These are phyloP conservation scores for Huntiella omanensis DNA, from an alignment of 2,329 filamentous ascomycete genomes.

Conservation along the genomic window DNA sequence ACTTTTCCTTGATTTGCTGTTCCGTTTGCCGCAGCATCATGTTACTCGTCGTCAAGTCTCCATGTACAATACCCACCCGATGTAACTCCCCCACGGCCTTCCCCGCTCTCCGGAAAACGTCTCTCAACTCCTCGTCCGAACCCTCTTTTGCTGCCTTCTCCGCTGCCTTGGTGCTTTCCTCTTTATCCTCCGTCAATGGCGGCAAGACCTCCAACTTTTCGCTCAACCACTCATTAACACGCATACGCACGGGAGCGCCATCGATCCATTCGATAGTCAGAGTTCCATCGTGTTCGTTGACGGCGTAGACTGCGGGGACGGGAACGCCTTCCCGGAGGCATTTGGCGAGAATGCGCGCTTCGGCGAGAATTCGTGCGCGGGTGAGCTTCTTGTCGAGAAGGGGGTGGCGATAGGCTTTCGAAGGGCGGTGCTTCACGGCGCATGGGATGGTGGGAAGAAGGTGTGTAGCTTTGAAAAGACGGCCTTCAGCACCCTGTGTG, in stretches of 20 bases:
- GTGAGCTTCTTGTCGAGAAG: slow-evolving; percentile 76
- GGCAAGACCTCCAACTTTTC: slow-evolving; percentile 22
- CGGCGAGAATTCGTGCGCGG: slow-evolving; percentile 67
- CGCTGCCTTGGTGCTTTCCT: background rate
- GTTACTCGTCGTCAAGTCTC: slow-evolving; percentile 93
- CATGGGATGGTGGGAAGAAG: slow-evolving; percentile 47
- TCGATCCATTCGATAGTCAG: slow-evolving; percentile 72
- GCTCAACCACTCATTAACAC: slow-evolving; percentile 50
- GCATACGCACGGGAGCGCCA: slow-evolving; percentile 49
- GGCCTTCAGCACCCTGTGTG: slow-evolving; percentile 87
- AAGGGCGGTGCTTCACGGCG: slow-evolving; percentile 78
- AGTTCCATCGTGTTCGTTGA: slow-evolving; percentile 48
- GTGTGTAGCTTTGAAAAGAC: slow-evolving; percentile 75
- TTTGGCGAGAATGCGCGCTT: slow-evolving; percentile 68
- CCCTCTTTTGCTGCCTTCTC: slow-evolving; percentile 18
- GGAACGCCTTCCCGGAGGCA: slow-evolving; percentile 60
- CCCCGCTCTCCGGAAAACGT: slow-evolving; percentile 53
- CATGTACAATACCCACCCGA: slow-evolving; percentile 71
- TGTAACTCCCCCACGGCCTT: slow-evolving; percentile 58
- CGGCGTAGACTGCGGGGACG: slow-evolving; percentile 64
- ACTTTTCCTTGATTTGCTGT: slow-evolving; percentile 12
- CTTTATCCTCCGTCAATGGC: slow-evolving; percentile 7
- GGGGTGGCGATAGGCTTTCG: slow-evolving; percentile 83
- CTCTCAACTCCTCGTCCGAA: slow-evolving; percentile 33
- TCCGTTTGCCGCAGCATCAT: slow-evolving; percentile 51